phyloP scores from a whole-genome alignment of 1,139 yeast species.

The Debaryomyces fabryi region DNA sequence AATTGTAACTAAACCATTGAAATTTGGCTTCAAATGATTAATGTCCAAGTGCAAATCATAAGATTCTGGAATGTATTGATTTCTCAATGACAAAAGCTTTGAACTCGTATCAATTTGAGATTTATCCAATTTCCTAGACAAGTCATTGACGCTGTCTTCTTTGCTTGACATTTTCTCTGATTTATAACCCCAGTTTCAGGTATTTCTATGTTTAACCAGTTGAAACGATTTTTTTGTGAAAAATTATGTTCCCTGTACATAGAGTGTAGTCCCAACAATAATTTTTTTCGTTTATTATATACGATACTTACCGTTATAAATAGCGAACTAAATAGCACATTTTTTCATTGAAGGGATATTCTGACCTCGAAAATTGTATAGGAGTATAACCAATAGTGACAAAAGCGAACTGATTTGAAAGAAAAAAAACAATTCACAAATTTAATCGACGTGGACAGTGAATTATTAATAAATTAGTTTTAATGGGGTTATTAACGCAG shows the following conservation, averaged over 20 bases:
- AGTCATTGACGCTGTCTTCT: neutral
- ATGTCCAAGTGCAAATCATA: slow-evolving; percentile 48
- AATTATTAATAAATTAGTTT: neutral
- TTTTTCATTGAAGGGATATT: neutral
- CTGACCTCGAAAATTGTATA: neutral
- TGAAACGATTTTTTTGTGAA: neutral
- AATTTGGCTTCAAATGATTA: slow-evolving; percentile 57
- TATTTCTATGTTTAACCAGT: neutral
- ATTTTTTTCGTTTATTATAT: slow-evolving; percentile 3
- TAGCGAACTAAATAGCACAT: neutral
- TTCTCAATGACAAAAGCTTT: slow-evolving; percentile 26
- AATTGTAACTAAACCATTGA: slow-evolving; percentile 49
- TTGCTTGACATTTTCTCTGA: neutral
- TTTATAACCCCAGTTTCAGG: neutral
- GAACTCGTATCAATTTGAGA: neutral
- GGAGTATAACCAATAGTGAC: neutral
- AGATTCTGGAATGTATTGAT: slow-evolving; percentile 41
- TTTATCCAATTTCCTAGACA: neutral
- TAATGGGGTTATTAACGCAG: slow-evolving; percentile 6
- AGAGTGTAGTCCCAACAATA: slow-evolving; percentile 8
- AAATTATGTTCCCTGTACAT: slow-evolving; percentile 5
- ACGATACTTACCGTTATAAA: neutral
- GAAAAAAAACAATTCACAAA: neutral
- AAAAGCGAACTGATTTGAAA: neutral
- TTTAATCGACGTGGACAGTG: neutral